phyloP scores from a whole-genome alignment of 108 stramenopile genomes.

The Skeletonema grethae region DNA sequence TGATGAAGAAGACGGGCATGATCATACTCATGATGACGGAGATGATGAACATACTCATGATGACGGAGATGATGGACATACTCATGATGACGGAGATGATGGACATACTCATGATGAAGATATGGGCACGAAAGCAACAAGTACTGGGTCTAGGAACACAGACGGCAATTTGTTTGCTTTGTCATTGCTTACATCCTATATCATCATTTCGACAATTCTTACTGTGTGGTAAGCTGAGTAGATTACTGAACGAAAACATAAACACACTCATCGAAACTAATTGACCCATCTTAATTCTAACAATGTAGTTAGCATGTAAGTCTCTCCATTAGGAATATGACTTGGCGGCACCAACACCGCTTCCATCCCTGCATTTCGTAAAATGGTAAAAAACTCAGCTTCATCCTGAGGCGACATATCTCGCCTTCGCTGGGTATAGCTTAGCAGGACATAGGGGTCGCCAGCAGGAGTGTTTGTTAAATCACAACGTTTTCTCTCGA shows the following conservation, averaged over 20 bases:
- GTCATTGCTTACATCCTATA: not conserved
- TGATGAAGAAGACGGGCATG: not conserved
- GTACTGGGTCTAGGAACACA: not conserved
- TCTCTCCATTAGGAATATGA: constrained; percentile 20
- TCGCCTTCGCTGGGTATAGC: constrained; percentile 15
- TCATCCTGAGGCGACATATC: constrained; percentile 27
- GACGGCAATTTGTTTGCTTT: not conserved
- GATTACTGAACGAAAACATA: too few species aligned
- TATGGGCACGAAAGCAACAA: not conserved
- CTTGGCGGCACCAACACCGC: constrained; percentile 13
- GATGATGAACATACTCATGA: not conserved
- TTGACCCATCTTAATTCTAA: constrained; percentile 21
- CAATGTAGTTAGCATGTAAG: constrained; percentile 24
- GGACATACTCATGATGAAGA: not conserved
- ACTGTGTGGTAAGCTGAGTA: not conserved
- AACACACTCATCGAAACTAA: not conserved
- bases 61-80: not conserved
- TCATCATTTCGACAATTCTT: not conserved
- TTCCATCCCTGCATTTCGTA: constrained; percentile 14
- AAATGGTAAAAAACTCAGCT: constrained; percentile 8
- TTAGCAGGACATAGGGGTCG: constrained; percentile 5
- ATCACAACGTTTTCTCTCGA: constrained; percentile 5
- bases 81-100: not conserved
- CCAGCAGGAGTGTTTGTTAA: not conserved
- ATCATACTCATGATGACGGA: not conserved